These are phyloP conservation scores for Coleophoma cylindrospora DNA, from an alignment of 2,329 filamentous ascomycete genomes.

Conservation along the genomic window DNA sequence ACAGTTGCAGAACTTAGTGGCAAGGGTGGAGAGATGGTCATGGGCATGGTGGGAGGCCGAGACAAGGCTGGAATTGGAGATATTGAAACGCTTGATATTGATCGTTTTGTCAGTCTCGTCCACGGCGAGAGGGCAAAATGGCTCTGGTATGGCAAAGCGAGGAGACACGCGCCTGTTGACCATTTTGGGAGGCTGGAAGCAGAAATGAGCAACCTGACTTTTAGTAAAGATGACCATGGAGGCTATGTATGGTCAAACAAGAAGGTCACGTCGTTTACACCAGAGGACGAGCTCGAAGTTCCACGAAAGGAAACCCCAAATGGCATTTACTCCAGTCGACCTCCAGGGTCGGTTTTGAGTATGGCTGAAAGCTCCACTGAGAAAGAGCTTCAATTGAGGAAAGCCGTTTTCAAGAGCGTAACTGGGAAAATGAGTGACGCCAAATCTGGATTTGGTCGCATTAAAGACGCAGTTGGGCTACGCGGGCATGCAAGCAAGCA, in stretches of 20 bases:
- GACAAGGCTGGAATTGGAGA: conserved; percentile 90
- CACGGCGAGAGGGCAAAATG: conserved; percentile 84
- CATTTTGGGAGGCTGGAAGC: conserved; percentile 38
- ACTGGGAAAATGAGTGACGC: conserved; percentile 76
- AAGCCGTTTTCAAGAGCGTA: conserved; percentile 72
- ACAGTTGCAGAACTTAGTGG: conserved; percentile 91
- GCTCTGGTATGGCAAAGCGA: conserved; percentile 89
- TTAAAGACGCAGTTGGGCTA: conserved; percentile 75
- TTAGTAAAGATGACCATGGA: conserved; percentile 52
- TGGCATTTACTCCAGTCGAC: conserved; percentile 36
- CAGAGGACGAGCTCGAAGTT: conserved; percentile 45
- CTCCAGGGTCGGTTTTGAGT: conserved; percentile 40
- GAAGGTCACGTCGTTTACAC: conserved; percentile 44
- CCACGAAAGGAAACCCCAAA: conserved; percentile 34
- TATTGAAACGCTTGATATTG: conserved; percentile 86
- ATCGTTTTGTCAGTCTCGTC: conserved; percentile 72
- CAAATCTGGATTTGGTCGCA: conserved; percentile 74
- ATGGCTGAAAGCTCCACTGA: conserved; percentile 46
- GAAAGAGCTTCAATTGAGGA: conserved; percentile 51
- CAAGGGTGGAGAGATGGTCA: conserved; percentile 89
- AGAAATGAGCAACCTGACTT: conserved; percentile 41
- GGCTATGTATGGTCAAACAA: conserved; percentile 39
- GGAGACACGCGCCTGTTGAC: conserved; percentile 51
- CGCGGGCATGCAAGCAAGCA: conserved; percentile 45
- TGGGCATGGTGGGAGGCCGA: conserved; percentile 80